Evolutionary conservation across 2,329 filamentous ascomycete species (phyloP).

Genomic region (Fusarium sp.): DNA sequence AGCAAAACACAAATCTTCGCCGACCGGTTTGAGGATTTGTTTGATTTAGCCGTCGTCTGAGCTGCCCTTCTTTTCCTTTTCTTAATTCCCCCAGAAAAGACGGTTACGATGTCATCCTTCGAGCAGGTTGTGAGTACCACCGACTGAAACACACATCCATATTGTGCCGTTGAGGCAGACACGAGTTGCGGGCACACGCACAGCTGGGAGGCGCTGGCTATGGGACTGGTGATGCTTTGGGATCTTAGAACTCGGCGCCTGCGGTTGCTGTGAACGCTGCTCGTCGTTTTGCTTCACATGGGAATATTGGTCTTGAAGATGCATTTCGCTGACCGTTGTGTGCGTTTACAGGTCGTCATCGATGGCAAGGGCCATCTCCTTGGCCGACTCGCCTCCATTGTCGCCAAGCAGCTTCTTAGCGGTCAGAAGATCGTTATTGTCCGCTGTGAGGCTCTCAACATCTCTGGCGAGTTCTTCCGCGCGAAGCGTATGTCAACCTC

Average conservation of each 20-base stretch:
- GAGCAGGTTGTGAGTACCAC: constrained; percentile 74
- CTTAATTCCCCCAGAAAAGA: constrained; percentile 49
- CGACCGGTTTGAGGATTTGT: constrained; percentile 53
- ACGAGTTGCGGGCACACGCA: constrained; percentile 22
- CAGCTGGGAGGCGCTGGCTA: constrained; percentile 25
- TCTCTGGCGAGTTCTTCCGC: constrained; percentile 99
- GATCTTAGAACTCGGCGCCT: constrained; percentile 8
- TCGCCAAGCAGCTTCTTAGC: constrained; percentile 98
- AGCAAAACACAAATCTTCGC: constrained; percentile 54
- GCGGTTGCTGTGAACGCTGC: constrained; percentile 16
- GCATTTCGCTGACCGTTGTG: constrained; percentile 40
- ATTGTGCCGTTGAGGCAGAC: constrained; percentile 34
- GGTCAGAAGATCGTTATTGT: constrained; percentile 99
- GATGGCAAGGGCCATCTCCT: constrained; percentile 99
- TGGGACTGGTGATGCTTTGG: constrained; percentile 31
- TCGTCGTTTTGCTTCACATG: constrained; percentile 27
- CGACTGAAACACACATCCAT: constrained; percentile 29
- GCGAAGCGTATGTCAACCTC: constrained; percentile 92
- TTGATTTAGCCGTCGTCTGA: constrained; percentile 49
- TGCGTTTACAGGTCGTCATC: constrained; percentile 82
- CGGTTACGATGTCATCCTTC: constrained; percentile 72
- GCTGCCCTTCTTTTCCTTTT: constrained; percentile 49
- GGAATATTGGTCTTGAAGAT: constrained; percentile 34
- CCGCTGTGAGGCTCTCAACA: constrained; percentile 99
- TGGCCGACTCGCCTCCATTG: constrained; percentile 96